Conservation (phyloP, 257 asterid genomes). For the Solanum bulbocastanum region DNA sequence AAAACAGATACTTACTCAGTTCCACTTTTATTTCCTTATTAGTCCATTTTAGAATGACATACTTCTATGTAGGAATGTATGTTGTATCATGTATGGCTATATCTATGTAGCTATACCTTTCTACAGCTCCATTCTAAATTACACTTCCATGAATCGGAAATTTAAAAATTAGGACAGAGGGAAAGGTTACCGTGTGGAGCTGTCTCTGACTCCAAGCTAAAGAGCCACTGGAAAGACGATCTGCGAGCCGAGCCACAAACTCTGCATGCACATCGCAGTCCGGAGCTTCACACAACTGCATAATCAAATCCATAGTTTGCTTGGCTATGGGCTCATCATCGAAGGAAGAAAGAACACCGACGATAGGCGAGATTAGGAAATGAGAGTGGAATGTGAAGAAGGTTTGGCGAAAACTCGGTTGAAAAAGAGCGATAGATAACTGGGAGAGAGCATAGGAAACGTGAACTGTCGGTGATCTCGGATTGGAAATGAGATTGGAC, state of each 20-base stretch:
- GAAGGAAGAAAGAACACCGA: slow-evolving; percentile 41
- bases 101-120: not conserved
- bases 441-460: slow-evolving; percentile 91
- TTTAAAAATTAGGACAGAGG: not conserved
- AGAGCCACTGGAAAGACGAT: slow-evolving; percentile 46
- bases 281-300: slow-evolving; percentile 36
- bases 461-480: slow-evolving; percentile 72
- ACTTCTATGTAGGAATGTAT: not conserved
- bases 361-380: slow-evolving; percentile 77
- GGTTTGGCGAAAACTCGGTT: slow-evolving; percentile 52
- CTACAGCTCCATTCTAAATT: not conserved
- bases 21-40: not conserved
- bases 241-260: slow-evolving; percentile 62
- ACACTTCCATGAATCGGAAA: not conserved
- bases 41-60: not conserved
- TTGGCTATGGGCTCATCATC: slow-evolving; percentile 66
- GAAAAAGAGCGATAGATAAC: slow-evolving; percentile 63
- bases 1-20: not conserved
- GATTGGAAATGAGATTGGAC: slow-evolving; percentile 63
- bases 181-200: slow-evolving; percentile 45
- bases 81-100: not conserved
- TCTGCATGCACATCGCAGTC: slow-evolving; percentile 42
- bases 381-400: slow-evolving; percentile 63
- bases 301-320: slow-evolving; percentile 59
- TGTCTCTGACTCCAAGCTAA: slow-evolving; percentile 78